phyloP scores from a whole-genome alignment of 345 rosid genomes.

The Trapa bicornis region DNA sequence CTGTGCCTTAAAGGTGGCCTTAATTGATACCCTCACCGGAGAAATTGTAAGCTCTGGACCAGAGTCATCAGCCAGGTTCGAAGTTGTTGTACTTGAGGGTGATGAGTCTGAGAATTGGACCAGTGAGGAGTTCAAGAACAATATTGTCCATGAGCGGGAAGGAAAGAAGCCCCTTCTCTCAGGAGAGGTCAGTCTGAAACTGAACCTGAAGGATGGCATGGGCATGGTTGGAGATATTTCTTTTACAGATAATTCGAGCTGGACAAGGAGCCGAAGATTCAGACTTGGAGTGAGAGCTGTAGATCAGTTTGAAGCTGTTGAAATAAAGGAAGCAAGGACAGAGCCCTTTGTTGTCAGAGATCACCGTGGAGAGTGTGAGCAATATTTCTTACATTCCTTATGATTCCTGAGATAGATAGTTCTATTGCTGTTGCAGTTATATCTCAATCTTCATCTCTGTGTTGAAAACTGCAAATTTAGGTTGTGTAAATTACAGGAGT shows the following conservation, averaged over 20 bases:
- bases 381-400: slow-evolving; percentile 7
- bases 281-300: slow-evolving; percentile 75
- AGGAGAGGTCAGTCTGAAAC: slow-evolving; percentile 59
- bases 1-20: slow-evolving; percentile 48
- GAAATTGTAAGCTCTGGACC: slow-evolving; percentile 47
- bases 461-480: background rate
- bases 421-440: background rate
- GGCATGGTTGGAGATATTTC: slow-evolving; percentile 60
- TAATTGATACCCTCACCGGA: slow-evolving; percentile 55
- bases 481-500: background rate
- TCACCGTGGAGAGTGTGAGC: slow-evolving; percentile 98
- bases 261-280: slow-evolving; percentile 98
- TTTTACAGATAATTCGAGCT: slow-evolving; percentile 97
- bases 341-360: slow-evolving; percentile 93
- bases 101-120: slow-evolving; percentile 61
- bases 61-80: slow-evolving; percentile 64
- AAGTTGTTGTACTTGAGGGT: slow-evolving; percentile 81
- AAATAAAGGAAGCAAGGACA: slow-evolving; percentile 65
- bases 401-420: background rate
- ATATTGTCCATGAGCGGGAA: slow-evolving; percentile 86
- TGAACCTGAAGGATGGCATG: slow-evolving; percentile 61
- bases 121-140: slow-evolving; percentile 63
- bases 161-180: slow-evolving; percentile 90
- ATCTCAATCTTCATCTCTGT: background rate
- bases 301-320: slow-evolving; percentile 47